phyloP scores from a whole-genome alignment of 2,329 filamentous ascomycete genomes.

The Hyphodiscus sp. region DNA sequence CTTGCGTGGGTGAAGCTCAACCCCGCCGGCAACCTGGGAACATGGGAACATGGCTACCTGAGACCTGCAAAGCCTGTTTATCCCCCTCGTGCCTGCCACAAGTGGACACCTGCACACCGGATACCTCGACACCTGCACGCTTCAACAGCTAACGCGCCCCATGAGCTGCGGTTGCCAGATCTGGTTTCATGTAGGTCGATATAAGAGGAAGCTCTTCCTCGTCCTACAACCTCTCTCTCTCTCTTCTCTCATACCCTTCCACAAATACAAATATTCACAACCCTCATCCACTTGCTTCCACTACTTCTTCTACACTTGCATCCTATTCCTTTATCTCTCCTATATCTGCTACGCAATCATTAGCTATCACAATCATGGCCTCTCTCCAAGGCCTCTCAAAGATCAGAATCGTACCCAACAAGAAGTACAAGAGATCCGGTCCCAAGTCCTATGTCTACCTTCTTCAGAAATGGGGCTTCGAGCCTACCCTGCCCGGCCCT shows the following conservation, averaged over 20 bases:
- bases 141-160: too few relatives aligned
- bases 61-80: background rate
- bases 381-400: slow-evolving; percentile 31
- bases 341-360: background rate
- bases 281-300: too few relatives aligned
- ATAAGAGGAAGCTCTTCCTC: background rate
- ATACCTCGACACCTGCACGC: too few relatives aligned
- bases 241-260: background rate
- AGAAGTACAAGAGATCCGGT: slow-evolving; percentile 52
- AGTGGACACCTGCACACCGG: background rate
- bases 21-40: too few relatives aligned
- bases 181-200: background rate
- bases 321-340: too few relatives aligned
- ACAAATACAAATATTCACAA: background rate
- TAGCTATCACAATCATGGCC: slow-evolving; percentile 20
- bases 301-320: too few relatives aligned
- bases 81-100: background rate
- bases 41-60: too few relatives aligned
- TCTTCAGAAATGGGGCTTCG: slow-evolving; percentile 56
- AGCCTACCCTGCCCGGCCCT: slow-evolving; percentile 55
- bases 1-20: background rate
- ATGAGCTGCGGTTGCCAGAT: background rate
- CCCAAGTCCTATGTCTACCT: slow-evolving; percentile 57
- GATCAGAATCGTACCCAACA: slow-evolving; percentile 48
- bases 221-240: background rate